phyloP scores from a whole-genome alignment of 768 basidiomycete genomes.

The Rhizopogon rudus region DNA sequence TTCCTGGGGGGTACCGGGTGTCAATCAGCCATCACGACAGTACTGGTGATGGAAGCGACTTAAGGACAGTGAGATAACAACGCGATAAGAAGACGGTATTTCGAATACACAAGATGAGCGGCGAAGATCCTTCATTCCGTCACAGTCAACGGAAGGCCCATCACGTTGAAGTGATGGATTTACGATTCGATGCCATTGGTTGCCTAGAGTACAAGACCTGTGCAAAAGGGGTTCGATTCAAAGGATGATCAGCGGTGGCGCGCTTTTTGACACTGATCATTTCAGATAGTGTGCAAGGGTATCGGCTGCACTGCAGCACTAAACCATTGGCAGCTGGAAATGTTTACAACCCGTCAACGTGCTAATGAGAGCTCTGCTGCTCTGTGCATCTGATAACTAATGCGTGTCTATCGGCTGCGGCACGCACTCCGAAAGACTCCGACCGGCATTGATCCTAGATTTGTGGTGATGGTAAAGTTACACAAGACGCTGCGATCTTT shows the following conservation, averaged over 20 bases:
- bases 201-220: neutral
- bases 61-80: neutral
- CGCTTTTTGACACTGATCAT: neutral
- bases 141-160: neutral
- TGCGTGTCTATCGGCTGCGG: neutral
- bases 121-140: conserved; percentile 1
- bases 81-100: neutral
- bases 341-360: neutral
- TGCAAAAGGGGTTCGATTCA: neutral
- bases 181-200: neutral
- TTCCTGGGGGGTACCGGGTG: neutral
- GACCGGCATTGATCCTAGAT: neutral
- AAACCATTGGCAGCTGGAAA: neutral
- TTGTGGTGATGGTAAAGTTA: neutral
- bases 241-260: neutral
- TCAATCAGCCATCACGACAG: neutral
- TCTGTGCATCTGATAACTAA: neutral
- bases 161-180: neutral
- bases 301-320: neutral
- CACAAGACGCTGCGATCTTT: neutral
- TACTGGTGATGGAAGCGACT: neutral
- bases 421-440: neutral
- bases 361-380: neutral
- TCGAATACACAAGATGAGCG: neutral
- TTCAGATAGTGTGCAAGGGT: neutral